phyloP scores from a whole-genome alignment of 73 alveolate genomes.

The Strombidium stylifer region DNA sequence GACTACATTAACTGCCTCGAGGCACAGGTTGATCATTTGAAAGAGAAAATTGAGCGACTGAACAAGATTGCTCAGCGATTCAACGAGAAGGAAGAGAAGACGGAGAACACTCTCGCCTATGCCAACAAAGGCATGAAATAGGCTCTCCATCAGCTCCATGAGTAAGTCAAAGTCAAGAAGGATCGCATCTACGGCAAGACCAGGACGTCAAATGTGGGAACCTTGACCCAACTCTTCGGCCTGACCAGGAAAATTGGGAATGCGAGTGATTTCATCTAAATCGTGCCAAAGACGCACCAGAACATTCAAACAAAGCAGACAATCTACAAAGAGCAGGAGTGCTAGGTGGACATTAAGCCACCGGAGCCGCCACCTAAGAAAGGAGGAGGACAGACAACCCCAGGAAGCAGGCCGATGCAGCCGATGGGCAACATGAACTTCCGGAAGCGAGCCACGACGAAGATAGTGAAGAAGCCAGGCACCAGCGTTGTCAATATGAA shows the following conservation, averaged over 20 bases:
- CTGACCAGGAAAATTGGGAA: conserved; percentile 16
- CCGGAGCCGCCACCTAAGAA: neutral
- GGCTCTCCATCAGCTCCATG: conserved; percentile 34
- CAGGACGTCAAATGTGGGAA: conserved; percentile 14
- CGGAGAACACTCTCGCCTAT: conserved; percentile 25
- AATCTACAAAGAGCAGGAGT: neutral
- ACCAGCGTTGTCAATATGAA: too few relatives aligned
- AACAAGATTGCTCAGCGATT: conserved; percentile 37
- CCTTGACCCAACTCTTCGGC: conserved; percentile 26
- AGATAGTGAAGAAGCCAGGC: conserved; percentile 16
- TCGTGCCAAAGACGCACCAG: neutral
- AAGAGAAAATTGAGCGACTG: conserved; percentile 18
- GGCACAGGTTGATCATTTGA: conserved; percentile 28
- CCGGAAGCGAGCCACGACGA: neutral
- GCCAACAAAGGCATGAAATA: conserved; percentile 30
- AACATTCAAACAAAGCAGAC: neutral
- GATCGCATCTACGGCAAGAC: conserved; percentile 36
- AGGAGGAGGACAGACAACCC: neutral
- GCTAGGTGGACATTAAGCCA: neutral
- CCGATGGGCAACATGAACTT: neutral
- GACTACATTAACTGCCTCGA: conserved; percentile 25
- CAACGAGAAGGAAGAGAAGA: conserved; percentile 22
- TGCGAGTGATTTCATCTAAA: conserved; percentile 11
- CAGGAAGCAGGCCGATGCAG: neutral
- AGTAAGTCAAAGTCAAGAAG: conserved; percentile 10